Conservation (phyloP, 1,139 yeast genomes). For the Wickerhamiella infanticola region DNA sequence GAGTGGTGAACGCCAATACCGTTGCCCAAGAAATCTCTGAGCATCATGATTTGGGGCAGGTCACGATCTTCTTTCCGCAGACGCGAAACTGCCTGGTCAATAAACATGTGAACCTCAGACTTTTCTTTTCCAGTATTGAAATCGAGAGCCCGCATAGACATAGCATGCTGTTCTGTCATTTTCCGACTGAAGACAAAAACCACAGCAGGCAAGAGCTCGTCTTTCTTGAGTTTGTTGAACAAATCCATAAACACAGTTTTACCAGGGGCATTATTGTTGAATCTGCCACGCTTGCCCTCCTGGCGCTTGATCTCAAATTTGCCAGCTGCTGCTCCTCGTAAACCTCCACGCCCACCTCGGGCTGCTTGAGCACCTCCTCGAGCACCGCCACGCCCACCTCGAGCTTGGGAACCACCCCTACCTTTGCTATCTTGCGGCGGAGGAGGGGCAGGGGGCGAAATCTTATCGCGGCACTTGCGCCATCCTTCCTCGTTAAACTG, state of each 20-base stretch:
- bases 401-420: constrained; percentile 24
- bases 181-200: constrained; percentile 87
- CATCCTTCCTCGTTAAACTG: constrained; percentile 52
- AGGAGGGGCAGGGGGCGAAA: constrained; percentile 4
- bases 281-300: constrained; percentile 15
- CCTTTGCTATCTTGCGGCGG: constrained; percentile 15
- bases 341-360: constrained; percentile 13
- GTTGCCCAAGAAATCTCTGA: constrained; percentile 68
- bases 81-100: constrained; percentile 76
- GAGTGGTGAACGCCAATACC: constrained; percentile 98
- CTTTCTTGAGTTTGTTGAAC: constrained; percentile 53
- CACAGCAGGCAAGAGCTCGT: constrained; percentile 74
- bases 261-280: constrained; percentile 51
- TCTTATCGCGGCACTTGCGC: constrained; percentile 22
- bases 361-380: constrained; percentile 22
- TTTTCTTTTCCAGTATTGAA: constrained; percentile 73
- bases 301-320: constrained; percentile 17
- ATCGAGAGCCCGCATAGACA: constrained; percentile 54
- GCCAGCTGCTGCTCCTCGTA: constrained; percentile 22
- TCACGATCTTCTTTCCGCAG: constrained; percentile 85
- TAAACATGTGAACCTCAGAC: constrained; percentile 83
- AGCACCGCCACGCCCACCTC: constrained; percentile 24
- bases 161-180: constrained; percentile 86
- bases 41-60: constrained; percentile 72
- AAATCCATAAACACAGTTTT: constrained; percentile 35